These are phyloP conservation scores for Przewalskia tangutica DNA, from an alignment of 257 asterid genomes.

Conservation along the genomic window DNA sequence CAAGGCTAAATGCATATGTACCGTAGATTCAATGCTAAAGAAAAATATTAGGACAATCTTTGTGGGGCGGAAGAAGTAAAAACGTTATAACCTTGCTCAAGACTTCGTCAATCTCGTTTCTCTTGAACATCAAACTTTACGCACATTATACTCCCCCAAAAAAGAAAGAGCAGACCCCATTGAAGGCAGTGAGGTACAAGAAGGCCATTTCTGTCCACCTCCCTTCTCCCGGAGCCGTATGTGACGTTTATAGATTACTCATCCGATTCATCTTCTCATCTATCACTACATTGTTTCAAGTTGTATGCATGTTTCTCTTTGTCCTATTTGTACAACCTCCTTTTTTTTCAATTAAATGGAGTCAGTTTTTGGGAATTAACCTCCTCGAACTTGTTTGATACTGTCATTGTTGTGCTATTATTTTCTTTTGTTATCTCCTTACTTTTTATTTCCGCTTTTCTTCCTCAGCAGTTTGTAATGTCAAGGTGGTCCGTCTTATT, in stretches of 20 bases:
- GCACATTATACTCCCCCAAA: background rate
- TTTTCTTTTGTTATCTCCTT: background rate
- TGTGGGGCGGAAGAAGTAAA: background rate
- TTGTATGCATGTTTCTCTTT: background rate
- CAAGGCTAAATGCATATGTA: background rate
- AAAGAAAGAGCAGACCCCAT: no score
- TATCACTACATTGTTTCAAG: background rate
- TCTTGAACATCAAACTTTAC: background rate
- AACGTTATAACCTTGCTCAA: background rate
- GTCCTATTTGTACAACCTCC: background rate
- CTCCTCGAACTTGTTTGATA: background rate
- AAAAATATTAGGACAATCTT: background rate
- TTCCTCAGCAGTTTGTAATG: background rate
- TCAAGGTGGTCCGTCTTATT: background rate
- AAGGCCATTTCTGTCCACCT: no score
- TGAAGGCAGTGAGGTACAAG: no score
- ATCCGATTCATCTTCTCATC: background rate
- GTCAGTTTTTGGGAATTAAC: background rate
- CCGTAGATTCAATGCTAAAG: background rate
- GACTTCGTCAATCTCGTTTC: background rate
- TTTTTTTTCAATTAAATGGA: background rate
- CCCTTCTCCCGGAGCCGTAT: no score
- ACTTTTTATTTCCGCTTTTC: background rate
- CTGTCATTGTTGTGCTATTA: background rate
- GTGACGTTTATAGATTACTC: background rate